Conservation (phyloP, 2,329 filamentous ascomycete genomes). For the Cladophialophora yegresii region DNA sequence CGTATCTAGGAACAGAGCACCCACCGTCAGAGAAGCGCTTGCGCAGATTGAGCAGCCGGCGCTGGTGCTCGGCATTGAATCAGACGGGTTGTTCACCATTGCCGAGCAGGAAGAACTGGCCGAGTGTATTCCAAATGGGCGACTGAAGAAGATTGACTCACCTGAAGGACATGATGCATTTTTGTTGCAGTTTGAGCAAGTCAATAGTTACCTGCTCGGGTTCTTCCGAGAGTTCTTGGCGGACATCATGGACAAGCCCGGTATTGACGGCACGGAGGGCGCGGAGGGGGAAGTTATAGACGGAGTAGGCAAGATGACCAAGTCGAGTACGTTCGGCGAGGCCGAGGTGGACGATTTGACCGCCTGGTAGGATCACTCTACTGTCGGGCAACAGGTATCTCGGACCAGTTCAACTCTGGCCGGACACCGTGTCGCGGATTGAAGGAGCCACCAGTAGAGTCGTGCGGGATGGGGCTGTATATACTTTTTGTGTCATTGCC, state of each 20-base stretch:
- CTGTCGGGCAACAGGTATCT: slow-evolving; percentile 4
- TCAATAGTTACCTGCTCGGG: slow-evolving; percentile 80
- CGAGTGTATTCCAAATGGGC: slow-evolving; percentile 72
- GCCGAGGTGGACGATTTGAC: slow-evolving; percentile 85
- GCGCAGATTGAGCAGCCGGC: slow-evolving; percentile 83
- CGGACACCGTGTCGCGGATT: neutral
- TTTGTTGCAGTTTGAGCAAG: slow-evolving; percentile 93
- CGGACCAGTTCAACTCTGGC: slow-evolving; percentile 36
- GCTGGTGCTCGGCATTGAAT: slow-evolving; percentile 90
- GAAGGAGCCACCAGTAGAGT: neutral
- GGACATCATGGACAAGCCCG: slow-evolving; percentile 76
- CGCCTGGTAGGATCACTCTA: slow-evolving; percentile 31
- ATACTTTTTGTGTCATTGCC: slow-evolving; percentile 32
- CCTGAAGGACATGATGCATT: slow-evolving; percentile 97
- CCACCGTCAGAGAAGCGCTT: slow-evolving; percentile 69
- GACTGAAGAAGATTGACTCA: slow-evolving; percentile 83
- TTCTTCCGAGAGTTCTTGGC: slow-evolving; percentile 82
- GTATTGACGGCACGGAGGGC: slow-evolving; percentile 36
- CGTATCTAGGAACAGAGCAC: slow-evolving; percentile 72
- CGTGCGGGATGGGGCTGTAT: slow-evolving; percentile 16
- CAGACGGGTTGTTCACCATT: slow-evolving; percentile 94
- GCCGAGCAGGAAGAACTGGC: slow-evolving; percentile 94
- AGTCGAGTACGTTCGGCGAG: slow-evolving; percentile 91
- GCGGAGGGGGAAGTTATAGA: slow-evolving; percentile 44
- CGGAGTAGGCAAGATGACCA: slow-evolving; percentile 65